phyloP scores from a whole-genome alignment of 495 filamentous ascomycete genomes.

The Hypoxylon subgilvum region DNA sequence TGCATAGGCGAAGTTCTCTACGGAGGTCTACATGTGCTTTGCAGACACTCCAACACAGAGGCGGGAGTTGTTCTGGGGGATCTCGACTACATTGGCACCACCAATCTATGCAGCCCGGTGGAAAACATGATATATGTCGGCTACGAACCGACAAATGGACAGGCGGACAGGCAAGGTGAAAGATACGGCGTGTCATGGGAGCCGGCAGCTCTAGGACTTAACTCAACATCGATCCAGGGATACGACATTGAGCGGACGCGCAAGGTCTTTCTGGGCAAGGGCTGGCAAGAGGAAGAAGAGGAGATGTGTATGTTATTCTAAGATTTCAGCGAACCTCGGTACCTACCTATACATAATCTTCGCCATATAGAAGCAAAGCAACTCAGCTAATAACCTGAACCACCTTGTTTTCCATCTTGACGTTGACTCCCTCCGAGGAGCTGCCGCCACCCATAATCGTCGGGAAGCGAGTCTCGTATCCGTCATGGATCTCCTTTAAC shows the following conservation, averaged over 20 bases:
- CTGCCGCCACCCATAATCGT: not conserved
- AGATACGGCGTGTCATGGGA: conserved; percentile 6
- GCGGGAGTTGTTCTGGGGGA: not conserved
- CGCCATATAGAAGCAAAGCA: not conserved
- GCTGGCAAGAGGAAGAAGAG: conserved; percentile 1
- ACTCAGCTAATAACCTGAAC: not conserved
- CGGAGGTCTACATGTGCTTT: not conserved
- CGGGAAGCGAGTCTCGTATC: not conserved
- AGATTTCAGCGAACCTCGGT: too few relatives aligned
- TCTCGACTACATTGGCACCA: conserved; percentile 1
- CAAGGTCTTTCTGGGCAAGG: not conserved
- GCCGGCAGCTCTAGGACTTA: not conserved
- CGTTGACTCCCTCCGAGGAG: not conserved
- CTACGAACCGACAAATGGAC: not conserved
- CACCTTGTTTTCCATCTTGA: not conserved
- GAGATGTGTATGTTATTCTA: not conserved
- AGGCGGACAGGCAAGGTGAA: not conserved
- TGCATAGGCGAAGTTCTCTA: conserved; percentile 4
- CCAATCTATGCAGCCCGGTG: not conserved
- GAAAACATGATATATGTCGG: conserved; percentile 10
- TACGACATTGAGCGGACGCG: not conserved
- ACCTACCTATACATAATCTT: too few relatives aligned
- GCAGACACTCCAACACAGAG: not conserved
- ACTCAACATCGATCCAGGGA: not conserved
- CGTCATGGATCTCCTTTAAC: conserved; percentile 19